Evolutionary conservation across 805 yeast species (phyloP), one percentile per base, ranked within the genome.

Genomic region (Zygoascus flipseniorum): DNA sequence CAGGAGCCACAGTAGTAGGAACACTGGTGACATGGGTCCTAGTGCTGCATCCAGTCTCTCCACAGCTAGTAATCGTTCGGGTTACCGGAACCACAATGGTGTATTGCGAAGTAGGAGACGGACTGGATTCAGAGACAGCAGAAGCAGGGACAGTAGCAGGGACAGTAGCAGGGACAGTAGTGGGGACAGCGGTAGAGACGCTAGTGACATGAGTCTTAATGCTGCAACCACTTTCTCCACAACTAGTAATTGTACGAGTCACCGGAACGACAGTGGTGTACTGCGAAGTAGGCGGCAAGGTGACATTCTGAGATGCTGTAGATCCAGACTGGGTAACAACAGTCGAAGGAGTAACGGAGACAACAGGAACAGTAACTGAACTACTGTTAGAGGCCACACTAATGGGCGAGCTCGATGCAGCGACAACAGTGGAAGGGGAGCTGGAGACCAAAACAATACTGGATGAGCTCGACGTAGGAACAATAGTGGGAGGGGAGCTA

Each of bases 61-160:
- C 23, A 31, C 47, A 43, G 16, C 46, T 49, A 18, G 52, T 49
- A 14, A 42, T 18, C 19, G 52, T 26, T 5, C 8, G 23, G 8
- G 52, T 16, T 5, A 43, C 39, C 23, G 52, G 47, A 42, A 44
- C 32, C 5, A 49, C 43, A 41, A 47, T 32, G 10, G 41, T 31
- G 5, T 19, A 14, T 18, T 13, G 16, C 8, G 31, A 19, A 20
- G 31, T 23, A 20, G 47, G 26, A 18, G 32, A 14, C 13, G 44
- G 44, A 14, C 19, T 10, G 26, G 14, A 14, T 8, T 14, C 42
- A 37, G n/a, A n/a, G n/a, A n/a, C n/a, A n/a, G n/a, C n/a, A 14
- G 16, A 41, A 8, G 43, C 52, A 49, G 47, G 16, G 13, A 37
- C 44, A 18, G 45, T 11, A 31, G 52, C 32, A 20, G 52, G 39